Conservation (phyloP, 176 grass and related monocot species). For the Eremochloa ophiuroides region DNA sequence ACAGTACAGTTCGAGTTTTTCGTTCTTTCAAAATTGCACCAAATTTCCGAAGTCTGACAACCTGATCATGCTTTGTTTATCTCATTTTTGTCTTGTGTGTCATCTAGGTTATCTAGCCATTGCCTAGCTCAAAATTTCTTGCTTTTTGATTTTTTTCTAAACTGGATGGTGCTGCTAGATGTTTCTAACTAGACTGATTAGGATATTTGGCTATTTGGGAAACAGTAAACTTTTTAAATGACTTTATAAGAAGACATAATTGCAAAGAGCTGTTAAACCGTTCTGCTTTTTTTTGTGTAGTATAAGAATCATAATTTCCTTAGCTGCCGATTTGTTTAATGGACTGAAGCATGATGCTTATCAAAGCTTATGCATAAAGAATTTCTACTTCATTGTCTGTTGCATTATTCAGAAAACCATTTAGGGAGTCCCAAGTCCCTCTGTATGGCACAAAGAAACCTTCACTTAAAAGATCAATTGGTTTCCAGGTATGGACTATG, state of each 20-base stretch:
- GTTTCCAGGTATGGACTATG: slow-evolving; percentile 78
- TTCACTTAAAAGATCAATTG: slow-evolving; percentile 73
- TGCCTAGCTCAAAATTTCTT: too few species aligned
- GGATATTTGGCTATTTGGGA: neutral
- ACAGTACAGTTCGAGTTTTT: too few species aligned
- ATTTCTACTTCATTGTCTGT: slow-evolving; percentile 10
- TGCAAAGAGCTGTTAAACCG: neutral
- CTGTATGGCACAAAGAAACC: slow-evolving; percentile 78
- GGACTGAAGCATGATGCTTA: neutral
- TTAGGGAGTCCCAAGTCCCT: slow-evolving; percentile 55
- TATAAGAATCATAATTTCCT: neutral
- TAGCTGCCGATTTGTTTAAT: neutral
- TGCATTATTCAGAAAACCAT: too few species aligned
- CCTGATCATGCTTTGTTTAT: too few species aligned
- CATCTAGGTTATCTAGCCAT: too few species aligned
- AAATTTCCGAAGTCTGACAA: too few species aligned
- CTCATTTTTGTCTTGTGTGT: too few species aligned
- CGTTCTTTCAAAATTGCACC: too few species aligned
- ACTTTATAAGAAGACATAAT: neutral
- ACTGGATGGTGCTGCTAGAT: too few species aligned
- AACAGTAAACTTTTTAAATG: neutral
- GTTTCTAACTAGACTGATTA: too few species aligned
- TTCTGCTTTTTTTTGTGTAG: neutral
- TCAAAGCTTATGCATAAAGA: too few species aligned
- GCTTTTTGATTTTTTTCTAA: too few species aligned